Evolutionary conservation across 139 green algal species (phyloP).

Genomic region (Bryopsis sp.): DNA sequence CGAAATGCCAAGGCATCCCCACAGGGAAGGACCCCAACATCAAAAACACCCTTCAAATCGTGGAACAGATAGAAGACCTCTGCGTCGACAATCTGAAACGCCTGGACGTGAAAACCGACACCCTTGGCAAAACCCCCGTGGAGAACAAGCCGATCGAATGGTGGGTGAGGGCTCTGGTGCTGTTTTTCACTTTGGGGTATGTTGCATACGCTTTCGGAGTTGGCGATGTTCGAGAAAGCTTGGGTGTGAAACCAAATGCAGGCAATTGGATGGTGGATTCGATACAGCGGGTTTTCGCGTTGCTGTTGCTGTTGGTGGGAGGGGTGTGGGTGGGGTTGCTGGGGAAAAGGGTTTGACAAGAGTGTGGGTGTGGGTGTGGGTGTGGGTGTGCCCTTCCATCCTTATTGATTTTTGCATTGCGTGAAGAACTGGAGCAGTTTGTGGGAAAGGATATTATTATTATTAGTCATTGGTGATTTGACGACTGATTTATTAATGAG

Average conservation of each 20-base stretch:
- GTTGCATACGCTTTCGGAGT: background rate
- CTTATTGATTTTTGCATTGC: no score
- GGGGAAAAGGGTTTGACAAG: background rate
- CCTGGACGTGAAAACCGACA: background rate
- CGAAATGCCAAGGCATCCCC: background rate
- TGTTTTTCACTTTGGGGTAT: background rate
- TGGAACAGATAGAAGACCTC: background rate
- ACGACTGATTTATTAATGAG: no score
- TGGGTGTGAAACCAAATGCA: background rate
- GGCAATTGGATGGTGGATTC: background rate
- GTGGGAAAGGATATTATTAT: no score
- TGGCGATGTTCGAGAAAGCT: background rate
- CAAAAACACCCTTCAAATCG: background rate
- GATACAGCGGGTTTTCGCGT: background rate
- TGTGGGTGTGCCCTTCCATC: no score
- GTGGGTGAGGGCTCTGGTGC: background rate
- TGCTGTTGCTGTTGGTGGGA: background rate
- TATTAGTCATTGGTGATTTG: no score
- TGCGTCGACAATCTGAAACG: background rate
- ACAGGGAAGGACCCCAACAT: background rate
- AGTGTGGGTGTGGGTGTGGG: no score
- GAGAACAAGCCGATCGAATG: background rate
- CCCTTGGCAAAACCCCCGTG: background rate
- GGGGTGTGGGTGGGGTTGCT: background rate
- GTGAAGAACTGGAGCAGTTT: no score